These are phyloP conservation scores for Cubamyces sp. DNA, from an alignment of 768 basidiomycete species.

Conservation along the genomic window DNA sequence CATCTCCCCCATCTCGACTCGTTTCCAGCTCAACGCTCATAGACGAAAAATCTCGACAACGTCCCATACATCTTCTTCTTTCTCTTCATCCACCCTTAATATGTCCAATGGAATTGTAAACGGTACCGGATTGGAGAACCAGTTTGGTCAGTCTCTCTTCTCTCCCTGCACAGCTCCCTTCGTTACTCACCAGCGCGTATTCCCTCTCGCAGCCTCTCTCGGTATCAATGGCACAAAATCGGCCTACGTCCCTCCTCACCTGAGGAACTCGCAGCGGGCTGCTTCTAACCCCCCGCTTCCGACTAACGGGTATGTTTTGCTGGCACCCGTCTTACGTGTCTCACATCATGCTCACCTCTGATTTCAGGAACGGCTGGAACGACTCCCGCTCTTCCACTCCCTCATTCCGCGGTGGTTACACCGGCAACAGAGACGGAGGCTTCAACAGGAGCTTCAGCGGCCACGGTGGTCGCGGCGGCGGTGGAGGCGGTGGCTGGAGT, in stretches of 20 bases:
- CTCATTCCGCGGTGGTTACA: slow-evolving; percentile 46
- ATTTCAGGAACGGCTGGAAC: slow-evolving; percentile 68
- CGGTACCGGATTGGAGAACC: slow-evolving; percentile 71
- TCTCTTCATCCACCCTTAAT: slow-evolving; percentile 47
- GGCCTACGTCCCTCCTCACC: slow-evolving; percentile 87
- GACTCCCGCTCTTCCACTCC: slow-evolving; percentile 72
- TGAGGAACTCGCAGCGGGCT: slow-evolving; percentile 87
- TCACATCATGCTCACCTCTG: slow-evolving; percentile 27
- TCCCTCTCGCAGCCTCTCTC: slow-evolving; percentile 60
- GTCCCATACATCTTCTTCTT: slow-evolving; percentile 37
- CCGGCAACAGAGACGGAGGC: slow-evolving; percentile 43
- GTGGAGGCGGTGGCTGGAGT: slow-evolving; percentile 47
- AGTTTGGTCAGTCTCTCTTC: slow-evolving; percentile 60
- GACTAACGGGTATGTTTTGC: slow-evolving; percentile 54
- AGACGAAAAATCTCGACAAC: slow-evolving; percentile 36
- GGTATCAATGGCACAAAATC: slow-evolving; percentile 70
- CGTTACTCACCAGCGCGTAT: slow-evolving; percentile 11
- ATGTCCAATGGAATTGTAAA: slow-evolving; percentile 95
- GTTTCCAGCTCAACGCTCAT: slow-evolving; percentile 35
- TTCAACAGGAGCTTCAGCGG: slow-evolving; percentile 45
- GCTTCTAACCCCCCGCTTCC: slow-evolving; percentile 52
- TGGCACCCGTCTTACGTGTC: slow-evolving; percentile 22
- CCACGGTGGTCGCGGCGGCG: slow-evolving; percentile 40
- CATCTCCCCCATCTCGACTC: slow-evolving; percentile 29
- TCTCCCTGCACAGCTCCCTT: neutral